Evolutionary conservation across 192 early-diverging fungal species (phyloP), one percentile per base, ranked within the genome.

Genomic region (Coemansia sp.): DNA sequence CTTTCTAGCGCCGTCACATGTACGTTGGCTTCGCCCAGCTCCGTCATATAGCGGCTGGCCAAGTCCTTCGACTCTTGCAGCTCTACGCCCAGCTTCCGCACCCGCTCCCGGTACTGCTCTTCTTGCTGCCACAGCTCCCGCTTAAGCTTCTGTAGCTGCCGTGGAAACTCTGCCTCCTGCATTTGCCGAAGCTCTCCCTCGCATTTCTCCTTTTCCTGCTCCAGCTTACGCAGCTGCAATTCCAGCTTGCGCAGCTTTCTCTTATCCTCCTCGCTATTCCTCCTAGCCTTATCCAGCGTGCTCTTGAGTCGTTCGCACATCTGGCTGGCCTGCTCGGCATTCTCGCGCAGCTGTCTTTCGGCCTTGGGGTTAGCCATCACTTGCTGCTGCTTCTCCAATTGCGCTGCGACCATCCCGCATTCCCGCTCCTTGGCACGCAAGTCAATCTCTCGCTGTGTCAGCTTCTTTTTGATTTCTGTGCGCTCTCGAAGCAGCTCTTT

Each of bases 1-100:
- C 53, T 56, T 56, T 76, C 73, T 12, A 76, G 59, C 20, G 66
- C 62, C 11, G 73, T 76, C 17, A 45, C 50, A 37, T 76, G 73
- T 5, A 76, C 73, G 0, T 62, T 61, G 16, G 73, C 62, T 37
- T 76, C 73, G 37, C 62, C 66, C 32, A 76, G 66, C 55, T 76
- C 65, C 20, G 53, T 58, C 66, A 69, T 69, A 40, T 76, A 76
- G 9, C 73, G 31, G 7, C 55, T 45, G 0, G 73, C 66, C 11
- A 44, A 10, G 39, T 76, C 73, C 7, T 53, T 60, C 36, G 66
- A 62, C n/a, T 76, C 73, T 17, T 69, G 62, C 40, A 69, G 41
- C 18, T 56, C 39, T 14, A 65, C 58, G 2, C 47, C 42, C 20
- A 66, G 62, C 47, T 66, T 65, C 14, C 66, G 44, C 16, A 50